phyloP scores from a whole-genome alignment of 352 stramenopile species.

The Phytophthora multivora region DNA sequence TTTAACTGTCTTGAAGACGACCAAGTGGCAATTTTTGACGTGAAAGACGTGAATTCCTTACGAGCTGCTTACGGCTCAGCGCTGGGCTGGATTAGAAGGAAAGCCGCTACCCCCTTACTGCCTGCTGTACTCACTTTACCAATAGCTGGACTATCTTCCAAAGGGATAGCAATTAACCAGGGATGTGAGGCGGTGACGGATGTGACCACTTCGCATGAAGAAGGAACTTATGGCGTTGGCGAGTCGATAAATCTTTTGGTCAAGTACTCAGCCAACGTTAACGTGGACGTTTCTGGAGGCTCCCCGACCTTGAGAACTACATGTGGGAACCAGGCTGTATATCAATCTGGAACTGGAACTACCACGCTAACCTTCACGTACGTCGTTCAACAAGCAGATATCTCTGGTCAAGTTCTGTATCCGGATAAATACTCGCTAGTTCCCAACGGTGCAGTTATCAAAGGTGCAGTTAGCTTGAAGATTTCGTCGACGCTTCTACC shows the following conservation, averaged over 20 bases:
- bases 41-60: conserved; percentile 37
- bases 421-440: conserved; percentile 46
- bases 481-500: conserved; percentile 51
- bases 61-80: conserved; percentile 44
- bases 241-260: conserved; percentile 69
- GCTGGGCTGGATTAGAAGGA: conserved; percentile 56
- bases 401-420: conserved; percentile 37
- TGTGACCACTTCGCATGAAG: conserved; percentile 54
- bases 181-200: conserved; percentile 33
- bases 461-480: conserved; percentile 10
- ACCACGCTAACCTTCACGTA: conserved; percentile 56
- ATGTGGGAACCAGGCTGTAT: conserved; percentile 47
- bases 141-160: conserved; percentile 41
- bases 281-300: conserved; percentile 42
- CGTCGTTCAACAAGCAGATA: conserved; percentile 48
- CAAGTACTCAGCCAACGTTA: conserved; percentile 49
- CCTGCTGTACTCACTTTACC: conserved; percentile 52
- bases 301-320: conserved; percentile 44
- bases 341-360: conserved; percentile 48
- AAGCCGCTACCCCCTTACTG: conserved; percentile 39
- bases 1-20: conserved; percentile 47
- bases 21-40: conserved; percentile 49
- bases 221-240: conserved; percentile 54
- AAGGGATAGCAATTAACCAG: conserved; percentile 65
- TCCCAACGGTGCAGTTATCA: conserved; percentile 51